Percentiles rank a stretch among this genome's conserved stretches.
Evolutionary conservation across 1,284 basidiomycete genomes (phyloP).

Genomic region (Fomitopsis pinicola): DNA sequence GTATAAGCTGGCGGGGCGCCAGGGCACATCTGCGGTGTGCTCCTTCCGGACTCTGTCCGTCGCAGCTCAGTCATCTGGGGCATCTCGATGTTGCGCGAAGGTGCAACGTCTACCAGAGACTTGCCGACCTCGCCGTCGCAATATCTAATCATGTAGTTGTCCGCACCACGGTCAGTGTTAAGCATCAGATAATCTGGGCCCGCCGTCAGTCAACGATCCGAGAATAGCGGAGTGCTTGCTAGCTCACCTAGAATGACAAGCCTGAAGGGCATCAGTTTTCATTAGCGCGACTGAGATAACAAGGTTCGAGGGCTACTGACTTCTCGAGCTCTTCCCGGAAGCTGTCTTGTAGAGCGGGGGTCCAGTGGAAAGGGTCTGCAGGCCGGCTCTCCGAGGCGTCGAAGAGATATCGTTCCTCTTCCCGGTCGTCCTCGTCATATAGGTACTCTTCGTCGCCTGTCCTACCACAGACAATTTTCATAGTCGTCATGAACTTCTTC

Average conservation of each 20-base stretch:
- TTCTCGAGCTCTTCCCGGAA: slow-evolving; percentile 89
- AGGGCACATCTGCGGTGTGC: slow-evolving; percentile 31
- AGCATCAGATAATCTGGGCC: slow-evolving; percentile 80
- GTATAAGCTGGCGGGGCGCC: slow-evolving; percentile 13
- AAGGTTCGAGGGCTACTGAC: slow-evolving; percentile 32
- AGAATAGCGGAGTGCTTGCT: neutral
- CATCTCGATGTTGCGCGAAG: slow-evolving; percentile 66
- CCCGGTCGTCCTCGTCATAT: slow-evolving; percentile 63
- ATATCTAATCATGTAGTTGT: slow-evolving; percentile 89
- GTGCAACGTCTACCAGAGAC: slow-evolving; percentile 69
- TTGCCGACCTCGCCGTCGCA: slow-evolving; percentile 76
- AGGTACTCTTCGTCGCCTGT: slow-evolving; percentile 70
- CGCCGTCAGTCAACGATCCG: neutral
- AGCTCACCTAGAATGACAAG: slow-evolving; percentile 74
- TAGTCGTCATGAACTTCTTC: slow-evolving; percentile 60
- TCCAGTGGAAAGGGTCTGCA: slow-evolving; percentile 77
- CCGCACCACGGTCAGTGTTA: slow-evolving; percentile 80
- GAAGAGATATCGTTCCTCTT: slow-evolving; percentile 63
- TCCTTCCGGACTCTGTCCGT: slow-evolving; percentile 38
- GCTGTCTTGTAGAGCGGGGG: slow-evolving; percentile 65
- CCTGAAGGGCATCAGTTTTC: slow-evolving; percentile 31
- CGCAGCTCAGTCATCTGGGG: slow-evolving; percentile 67
- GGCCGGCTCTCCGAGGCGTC: slow-evolving; percentile 56
- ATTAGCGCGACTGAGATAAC: neutral
- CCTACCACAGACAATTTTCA: slow-evolving; percentile 75